phyloP scores from a whole-genome alignment of 1,284 basidiomycete genomes.

The Austroboletus novae-zelandiae region DNA sequence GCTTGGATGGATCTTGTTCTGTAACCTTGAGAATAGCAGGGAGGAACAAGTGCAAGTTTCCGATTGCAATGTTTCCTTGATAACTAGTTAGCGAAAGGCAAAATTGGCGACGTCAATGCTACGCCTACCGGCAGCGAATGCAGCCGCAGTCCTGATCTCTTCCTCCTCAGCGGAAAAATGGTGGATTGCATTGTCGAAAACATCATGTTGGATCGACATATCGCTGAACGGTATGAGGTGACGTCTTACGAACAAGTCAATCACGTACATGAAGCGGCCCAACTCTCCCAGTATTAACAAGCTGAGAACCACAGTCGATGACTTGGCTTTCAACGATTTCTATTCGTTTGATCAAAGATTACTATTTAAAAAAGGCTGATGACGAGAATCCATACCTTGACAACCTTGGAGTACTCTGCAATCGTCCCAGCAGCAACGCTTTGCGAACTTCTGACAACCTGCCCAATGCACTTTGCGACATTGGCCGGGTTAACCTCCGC shows the following conservation, averaged over 20 bases:
- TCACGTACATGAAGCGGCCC: constrained; percentile 76
- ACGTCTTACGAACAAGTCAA: background rate
- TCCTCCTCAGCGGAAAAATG: constrained; percentile 78
- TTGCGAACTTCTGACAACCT: constrained; percentile 69
- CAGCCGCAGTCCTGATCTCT: constrained; percentile 83
- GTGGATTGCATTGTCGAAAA: constrained; percentile 73
- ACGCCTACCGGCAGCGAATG: constrained; percentile 80
- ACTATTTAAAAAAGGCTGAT: background rate
- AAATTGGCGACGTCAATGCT: background rate
- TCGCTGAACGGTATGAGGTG: constrained; percentile 51
- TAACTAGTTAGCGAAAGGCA: constrained; percentile 14
- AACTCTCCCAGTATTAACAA: constrained; percentile 88
- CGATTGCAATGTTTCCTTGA: constrained; percentile 90
- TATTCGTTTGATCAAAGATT: constrained; percentile 22
- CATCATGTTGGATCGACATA: constrained; percentile 72
- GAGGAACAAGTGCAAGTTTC: constrained; percentile 82
- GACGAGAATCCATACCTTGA: constrained; percentile 52
- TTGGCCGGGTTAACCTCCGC: constrained; percentile 60
- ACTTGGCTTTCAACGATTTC: constrained; percentile 64
- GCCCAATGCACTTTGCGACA: constrained; percentile 81
- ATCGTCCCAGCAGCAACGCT: constrained; percentile 76
- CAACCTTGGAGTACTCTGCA: constrained; percentile 73
- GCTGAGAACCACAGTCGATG: constrained; percentile 73
- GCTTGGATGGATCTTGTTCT: constrained; percentile 72
- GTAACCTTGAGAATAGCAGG: constrained; percentile 84